These are phyloP conservation scores for Miamiensis avidus DNA, from an alignment of 169 alveolate genomes.

Conservation along the genomic window DNA sequence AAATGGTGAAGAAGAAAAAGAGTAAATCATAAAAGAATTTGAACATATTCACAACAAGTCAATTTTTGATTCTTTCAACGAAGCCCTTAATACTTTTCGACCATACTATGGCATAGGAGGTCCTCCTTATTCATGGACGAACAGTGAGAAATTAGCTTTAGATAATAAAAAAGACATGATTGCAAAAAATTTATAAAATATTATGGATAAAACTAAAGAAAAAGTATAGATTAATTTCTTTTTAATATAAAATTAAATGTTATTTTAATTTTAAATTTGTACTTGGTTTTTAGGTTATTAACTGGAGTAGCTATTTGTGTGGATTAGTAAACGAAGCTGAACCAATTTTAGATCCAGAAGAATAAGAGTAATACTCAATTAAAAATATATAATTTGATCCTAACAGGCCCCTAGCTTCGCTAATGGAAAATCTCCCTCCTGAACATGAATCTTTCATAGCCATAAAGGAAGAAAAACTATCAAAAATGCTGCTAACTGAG, in stretches of 20 bases:
- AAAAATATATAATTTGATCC: neutral
- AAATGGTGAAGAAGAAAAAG: slow-evolving; percentile 26
- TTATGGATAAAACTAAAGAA: slow-evolving; percentile 34
- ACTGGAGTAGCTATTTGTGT: slow-evolving; percentile 38
- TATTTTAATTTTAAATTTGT: no score
- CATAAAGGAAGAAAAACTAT: slow-evolving; percentile 35
- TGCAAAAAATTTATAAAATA: slow-evolving; percentile 4
- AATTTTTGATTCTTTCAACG: slow-evolving; percentile 49
- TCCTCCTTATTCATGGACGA: slow-evolving; percentile 41
- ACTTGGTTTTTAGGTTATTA: neutral
- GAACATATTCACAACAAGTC: slow-evolving; percentile 45
- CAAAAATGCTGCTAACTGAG: slow-evolving; percentile 15
- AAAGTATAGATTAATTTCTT: neutral
- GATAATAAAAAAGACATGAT: neutral
- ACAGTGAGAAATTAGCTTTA: slow-evolving; percentile 15
- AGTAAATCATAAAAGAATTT: slow-evolving; percentile 23
- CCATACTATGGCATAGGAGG: slow-evolving; percentile 35
- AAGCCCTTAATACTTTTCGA: slow-evolving; percentile 39
- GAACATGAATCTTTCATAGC: slow-evolving; percentile 29
- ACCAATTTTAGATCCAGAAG: neutral
- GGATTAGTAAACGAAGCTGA: slow-evolving; percentile 24
- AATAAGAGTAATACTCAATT: neutral
- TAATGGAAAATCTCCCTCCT: neutral
- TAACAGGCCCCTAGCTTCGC: neutral
- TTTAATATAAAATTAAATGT: no score